Evolutionary conservation across 176 grass and related monocot species (phyloP).

Genomic region (Avena insularis): DNA sequence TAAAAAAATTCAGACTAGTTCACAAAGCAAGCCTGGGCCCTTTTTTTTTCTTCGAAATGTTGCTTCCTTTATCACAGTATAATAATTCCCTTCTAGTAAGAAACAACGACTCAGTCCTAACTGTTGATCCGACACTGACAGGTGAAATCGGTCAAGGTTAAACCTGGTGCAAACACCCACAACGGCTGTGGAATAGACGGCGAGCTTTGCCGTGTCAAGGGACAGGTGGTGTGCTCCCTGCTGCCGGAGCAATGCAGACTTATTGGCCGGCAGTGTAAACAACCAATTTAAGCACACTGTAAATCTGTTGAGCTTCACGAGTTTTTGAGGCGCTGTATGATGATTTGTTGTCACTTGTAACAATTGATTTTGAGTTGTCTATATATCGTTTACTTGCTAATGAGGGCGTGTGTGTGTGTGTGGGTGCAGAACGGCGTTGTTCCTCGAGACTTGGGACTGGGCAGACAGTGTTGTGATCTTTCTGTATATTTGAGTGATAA

Average conservation of each 20-base stretch:
- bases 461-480: constrained; percentile 52
- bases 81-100: not conserved
- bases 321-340: constrained; percentile 41
- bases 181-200: constrained; percentile 93
- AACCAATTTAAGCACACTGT: constrained; percentile 51
- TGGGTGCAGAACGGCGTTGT: constrained; percentile 26
- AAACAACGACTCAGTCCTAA: constrained; percentile 20
- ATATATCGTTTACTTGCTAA: constrained; percentile 47
- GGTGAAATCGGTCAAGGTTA: constrained; percentile 94
- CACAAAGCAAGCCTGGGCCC: not conserved
- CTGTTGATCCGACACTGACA: constrained; percentile 30
- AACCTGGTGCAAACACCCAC: constrained; percentile 78
- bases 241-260: constrained; percentile 90
- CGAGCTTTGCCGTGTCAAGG: constrained; percentile 77
- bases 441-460: constrained; percentile 37
- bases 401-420: constrained; percentile 3
- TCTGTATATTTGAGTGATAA: constrained; percentile 86
- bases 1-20: not conserved
- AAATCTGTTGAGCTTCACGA: constrained; percentile 37
- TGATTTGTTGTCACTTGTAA: constrained; percentile 54
- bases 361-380: constrained; percentile 59
- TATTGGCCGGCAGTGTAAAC: constrained; percentile 69
- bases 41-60: not conserved
- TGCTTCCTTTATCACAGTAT: not conserved
- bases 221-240: constrained; percentile 79